phyloP scores from a whole-genome alignment of 345 rosid genomes.

The Eutrema heterophyllum region DNA sequence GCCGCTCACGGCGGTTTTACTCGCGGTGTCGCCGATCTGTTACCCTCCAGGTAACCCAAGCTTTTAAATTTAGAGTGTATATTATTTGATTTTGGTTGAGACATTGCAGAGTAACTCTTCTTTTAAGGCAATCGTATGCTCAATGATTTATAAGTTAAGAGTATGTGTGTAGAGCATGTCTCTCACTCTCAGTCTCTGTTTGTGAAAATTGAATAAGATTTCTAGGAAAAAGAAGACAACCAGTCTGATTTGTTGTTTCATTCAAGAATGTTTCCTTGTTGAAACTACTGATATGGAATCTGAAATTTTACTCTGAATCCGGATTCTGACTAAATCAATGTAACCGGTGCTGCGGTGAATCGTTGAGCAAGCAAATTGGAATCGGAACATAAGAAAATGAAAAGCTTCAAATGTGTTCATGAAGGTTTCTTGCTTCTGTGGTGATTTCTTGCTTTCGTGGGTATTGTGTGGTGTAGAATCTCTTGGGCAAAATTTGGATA shows the following conservation, averaged over 20 bases:
- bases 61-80: background rate
- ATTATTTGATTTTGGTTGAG: background rate
- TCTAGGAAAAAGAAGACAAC: background rate
- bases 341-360: no score
- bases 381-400: background rate
- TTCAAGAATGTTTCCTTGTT: background rate
- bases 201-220: no score
- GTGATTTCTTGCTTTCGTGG: background rate
- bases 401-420: no score
- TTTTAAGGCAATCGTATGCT: background rate
- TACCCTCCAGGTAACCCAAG: conserved; percentile 41
- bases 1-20: conserved; percentile 45
- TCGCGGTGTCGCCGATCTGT: conserved; percentile 48
- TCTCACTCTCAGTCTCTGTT: background rate
- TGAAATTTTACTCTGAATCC: no score
- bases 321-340: background rate
- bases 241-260: background rate
- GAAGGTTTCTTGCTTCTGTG: background rate
- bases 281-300: background rate
- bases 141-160: background rate
- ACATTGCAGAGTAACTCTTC: background rate
- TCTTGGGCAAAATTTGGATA: conserved; percentile 42
- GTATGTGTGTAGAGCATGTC: background rate
- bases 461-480: conserved; percentile 42
- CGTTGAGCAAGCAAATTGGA: background rate